Conservation (phyloP, 495 filamentous ascomycete species). For the Talaromyces liani region DNA sequence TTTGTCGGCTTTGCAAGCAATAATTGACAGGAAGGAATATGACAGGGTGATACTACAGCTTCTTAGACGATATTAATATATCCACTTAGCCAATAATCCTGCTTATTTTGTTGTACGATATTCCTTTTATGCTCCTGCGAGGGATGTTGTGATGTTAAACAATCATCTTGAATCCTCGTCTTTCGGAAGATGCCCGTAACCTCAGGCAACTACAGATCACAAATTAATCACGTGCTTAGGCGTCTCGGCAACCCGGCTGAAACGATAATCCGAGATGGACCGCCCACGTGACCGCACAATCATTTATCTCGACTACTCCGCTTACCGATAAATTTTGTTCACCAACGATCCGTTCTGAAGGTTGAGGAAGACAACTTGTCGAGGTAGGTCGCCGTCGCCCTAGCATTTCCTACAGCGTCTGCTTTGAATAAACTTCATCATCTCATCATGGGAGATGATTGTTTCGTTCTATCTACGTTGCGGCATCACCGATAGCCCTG, state of each 20-base stretch:
- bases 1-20: neutral
- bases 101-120: neutral
- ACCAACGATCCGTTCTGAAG: conserved; percentile 32
- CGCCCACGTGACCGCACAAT: conserved; percentile 41
- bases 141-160: neutral
- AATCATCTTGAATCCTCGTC: neutral
- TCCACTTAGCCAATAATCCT: neutral
- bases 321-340: conserved; percentile 22
- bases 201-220: neutral
- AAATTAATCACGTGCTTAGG: neutral
- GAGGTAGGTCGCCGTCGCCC: conserved; percentile 32
- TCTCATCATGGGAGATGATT: neutral
- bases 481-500: neutral
- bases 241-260: neutral
- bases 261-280: neutral
- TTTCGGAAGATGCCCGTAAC: neutral
- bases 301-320: conserved; percentile 30
- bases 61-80: neutral
- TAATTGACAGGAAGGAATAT: neutral
- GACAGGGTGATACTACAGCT: neutral
- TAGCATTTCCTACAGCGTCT: neutral
- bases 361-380: conserved; percentile 55
- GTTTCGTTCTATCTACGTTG: neutral
- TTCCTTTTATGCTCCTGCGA: neutral
- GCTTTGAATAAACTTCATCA: neutral